A percentile compares a stretch with the other conserved stretches of the same genome.
These are phyloP conservation scores for Aspergillus egyptiacus DNA, from an alignment of 495 filamentous ascomycete species.

Conservation along the genomic window DNA sequence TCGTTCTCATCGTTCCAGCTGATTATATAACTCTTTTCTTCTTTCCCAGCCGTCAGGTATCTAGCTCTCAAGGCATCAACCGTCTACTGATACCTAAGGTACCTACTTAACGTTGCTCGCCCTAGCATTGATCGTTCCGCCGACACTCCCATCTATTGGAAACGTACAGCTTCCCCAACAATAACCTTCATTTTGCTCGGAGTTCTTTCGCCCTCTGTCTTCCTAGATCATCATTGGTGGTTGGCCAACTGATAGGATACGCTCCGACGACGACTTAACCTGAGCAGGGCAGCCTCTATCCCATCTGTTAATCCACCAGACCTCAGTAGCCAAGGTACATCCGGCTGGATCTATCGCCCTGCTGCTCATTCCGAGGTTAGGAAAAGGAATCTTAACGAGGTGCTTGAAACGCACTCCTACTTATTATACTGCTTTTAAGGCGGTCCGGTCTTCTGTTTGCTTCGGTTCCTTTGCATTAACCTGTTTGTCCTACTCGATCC, in stretches of 20 bases:
- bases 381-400: neutral
- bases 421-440: neutral
- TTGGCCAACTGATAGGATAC: conserved; percentile 10
- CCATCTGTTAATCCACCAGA: neutral
- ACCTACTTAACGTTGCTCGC: too few species aligned
- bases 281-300: conserved; percentile 4
- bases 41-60: conserved; percentile 1
- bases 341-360: conserved; percentile 8
- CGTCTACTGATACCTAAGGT: conserved; percentile 1
- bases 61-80: conserved; percentile 9
- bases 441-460: conserved; percentile 9
- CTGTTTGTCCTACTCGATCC: conserved; percentile 5
- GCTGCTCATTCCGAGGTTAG: conserved; percentile 5
- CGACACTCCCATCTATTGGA: neutral
- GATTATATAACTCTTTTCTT: neutral
- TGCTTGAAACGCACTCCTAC: neutral
- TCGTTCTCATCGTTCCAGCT: conserved; percentile 4
- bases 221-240: conserved; percentile 1
- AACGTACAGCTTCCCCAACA: neutral
- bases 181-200: neutral
- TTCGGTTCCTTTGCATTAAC: neutral
- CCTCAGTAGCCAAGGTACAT: conserved; percentile 7
- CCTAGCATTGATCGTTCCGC: neutral
- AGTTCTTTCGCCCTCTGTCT: neutral
- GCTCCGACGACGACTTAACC: conserved; percentile 7